Conservation (phyloP, 805 yeast species). For the Candida stauntonica region DNA sequence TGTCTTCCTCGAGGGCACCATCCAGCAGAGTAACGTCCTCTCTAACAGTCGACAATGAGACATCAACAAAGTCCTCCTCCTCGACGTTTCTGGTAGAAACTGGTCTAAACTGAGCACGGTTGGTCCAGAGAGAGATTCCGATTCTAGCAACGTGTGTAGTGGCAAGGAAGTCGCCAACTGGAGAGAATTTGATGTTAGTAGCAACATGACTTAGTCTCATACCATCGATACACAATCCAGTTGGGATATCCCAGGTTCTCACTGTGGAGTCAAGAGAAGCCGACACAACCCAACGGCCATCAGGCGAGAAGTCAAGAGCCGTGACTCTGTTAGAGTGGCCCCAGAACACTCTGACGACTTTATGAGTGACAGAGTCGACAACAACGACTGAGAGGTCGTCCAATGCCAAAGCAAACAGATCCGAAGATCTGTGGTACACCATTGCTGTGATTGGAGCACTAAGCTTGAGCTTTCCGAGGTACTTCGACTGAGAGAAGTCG, state of each 20-base stretch:
- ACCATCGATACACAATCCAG: conserved; percentile 96
- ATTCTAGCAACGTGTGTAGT: conserved; percentile 88
- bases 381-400: conserved; percentile 85
- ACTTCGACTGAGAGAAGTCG: conserved; percentile 70
- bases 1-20: conserved; percentile 29
- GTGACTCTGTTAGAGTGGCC: conserved; percentile 92
- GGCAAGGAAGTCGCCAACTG: conserved; percentile 85
- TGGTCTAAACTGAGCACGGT: conserved; percentile 76
- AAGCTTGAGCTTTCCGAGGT: conserved; percentile 60
- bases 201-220: conserved; percentile 73
- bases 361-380: conserved; percentile 75
- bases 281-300: conserved; percentile 92
- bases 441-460: conserved; percentile 75
- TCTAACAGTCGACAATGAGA: conserved; percentile 63
- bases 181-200: conserved; percentile 75
- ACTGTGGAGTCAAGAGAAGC: conserved; percentile 81
- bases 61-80: conserved; percentile 63
- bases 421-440: conserved; percentile 78
- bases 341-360: conserved; percentile 77
- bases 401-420: conserved; percentile 76
- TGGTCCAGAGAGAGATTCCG: conserved; percentile 92
- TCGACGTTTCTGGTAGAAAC: conserved; percentile 72
- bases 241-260: conserved; percentile 96
- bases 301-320: conserved; percentile 83
- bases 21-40: conserved; percentile 70